Evolutionary conservation across 2,329 filamentous ascomycete species (phyloP), one percentile per base, ranked within the genome.

Genomic region (Monosporascus sp.): DNA sequence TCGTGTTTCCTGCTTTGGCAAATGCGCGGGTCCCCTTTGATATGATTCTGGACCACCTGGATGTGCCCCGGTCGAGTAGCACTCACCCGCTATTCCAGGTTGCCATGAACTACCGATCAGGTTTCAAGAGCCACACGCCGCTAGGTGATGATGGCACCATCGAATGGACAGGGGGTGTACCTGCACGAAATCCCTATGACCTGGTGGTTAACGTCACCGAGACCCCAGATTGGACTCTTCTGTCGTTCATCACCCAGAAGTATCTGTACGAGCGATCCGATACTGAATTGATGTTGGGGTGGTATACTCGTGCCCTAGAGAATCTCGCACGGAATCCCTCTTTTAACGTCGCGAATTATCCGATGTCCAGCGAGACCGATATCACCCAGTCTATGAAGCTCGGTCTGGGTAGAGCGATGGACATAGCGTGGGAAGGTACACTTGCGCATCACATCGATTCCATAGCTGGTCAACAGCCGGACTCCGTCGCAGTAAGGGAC

Each of bases 11-110:
- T 1, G 71, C 69, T 11, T 58, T 74, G 0, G 51, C 52, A 1
- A 58, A 74, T 51, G 72, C 72, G 0, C 24, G 27, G 27, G 50
- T 75, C 5, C 75, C 74, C 0, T 72, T 75, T 49, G 68, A 76
- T 50, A 57, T 72, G 1, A 51, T 77, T 0, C 62, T 77, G 0
- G 58, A 69, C 2, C 63, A 73, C 36, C 58, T 77, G 2, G 60
- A 66, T 5, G 63, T 73, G 2, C 54, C 65, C 1, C 60, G 72
- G 15, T 71, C 72, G 1, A 51, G 66, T 0, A 54, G 61, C 0
- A 54, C 69, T 47, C 67, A 51, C 39, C 73, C 74, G 0, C 18
- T 77, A 2, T 75, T 75, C 57, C 74, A 76, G 52, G 64, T 62
- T 2, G 66, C 70, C n/a, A 57, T 76, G 36, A 68, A 77, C 56